These are phyloP conservation scores for Colletotrichum sp. DNA, from an alignment of 2,329 filamentous ascomycete genomes.

Conservation along the genomic window DNA sequence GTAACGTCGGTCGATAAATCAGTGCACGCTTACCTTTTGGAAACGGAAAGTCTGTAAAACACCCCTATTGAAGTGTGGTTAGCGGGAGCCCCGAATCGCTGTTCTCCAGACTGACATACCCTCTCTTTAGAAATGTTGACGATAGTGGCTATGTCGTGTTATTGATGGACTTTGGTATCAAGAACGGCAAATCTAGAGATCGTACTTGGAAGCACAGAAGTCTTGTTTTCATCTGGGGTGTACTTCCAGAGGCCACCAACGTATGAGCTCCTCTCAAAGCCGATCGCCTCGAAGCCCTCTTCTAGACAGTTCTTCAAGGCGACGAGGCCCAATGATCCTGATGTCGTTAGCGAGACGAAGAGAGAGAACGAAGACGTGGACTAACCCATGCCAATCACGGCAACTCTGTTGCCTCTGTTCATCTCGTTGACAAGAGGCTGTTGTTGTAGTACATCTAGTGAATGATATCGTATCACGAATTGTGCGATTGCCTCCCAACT, in stretches of 20 bases:
- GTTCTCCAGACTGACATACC: constrained; percentile 19
- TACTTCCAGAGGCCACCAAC: constrained; percentile 50
- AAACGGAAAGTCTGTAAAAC: constrained; percentile 41
- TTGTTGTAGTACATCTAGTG: background rate
- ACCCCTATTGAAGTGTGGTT: constrained; percentile 28
- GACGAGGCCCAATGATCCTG: constrained; percentile 41
- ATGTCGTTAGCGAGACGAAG: background rate
- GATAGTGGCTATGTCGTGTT: constrained; percentile 26
- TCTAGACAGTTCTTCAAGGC: constrained; percentile 48
- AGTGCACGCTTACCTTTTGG: background rate
- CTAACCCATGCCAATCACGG: constrained; percentile 30
- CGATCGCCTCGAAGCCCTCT: constrained; percentile 47
- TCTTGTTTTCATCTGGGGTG: constrained; percentile 37
- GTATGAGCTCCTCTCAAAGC: constrained; percentile 45
- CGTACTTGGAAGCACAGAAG: constrained; percentile 38
- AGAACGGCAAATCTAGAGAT: background rate
- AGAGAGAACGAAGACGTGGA: background rate
- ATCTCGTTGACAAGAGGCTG: background rate
- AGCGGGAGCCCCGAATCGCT: background rate
- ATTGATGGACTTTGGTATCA: background rate
- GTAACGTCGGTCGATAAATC: background rate
- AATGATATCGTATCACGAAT: background rate
- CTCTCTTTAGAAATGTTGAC: constrained; percentile 37
- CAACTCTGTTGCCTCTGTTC: constrained; percentile 17
- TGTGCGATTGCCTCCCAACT: background rate